Evolutionary conservation across 2,329 filamentous ascomycete genomes (phyloP).

Genomic region (Emergomyces pasteurianus): DNA sequence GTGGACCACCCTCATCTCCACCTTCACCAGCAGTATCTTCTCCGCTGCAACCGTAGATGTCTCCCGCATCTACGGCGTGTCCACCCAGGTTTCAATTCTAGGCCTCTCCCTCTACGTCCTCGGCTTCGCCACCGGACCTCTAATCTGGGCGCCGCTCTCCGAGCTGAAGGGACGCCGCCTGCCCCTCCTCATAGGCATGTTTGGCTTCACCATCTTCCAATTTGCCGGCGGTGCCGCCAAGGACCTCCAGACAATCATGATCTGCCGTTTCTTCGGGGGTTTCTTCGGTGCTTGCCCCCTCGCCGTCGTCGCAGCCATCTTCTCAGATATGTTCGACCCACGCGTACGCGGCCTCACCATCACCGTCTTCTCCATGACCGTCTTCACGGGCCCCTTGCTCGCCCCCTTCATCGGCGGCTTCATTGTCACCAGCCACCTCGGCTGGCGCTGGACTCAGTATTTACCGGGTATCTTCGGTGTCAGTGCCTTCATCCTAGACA

Average conservation of each 20-base stretch:
- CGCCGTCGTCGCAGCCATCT: conserved; percentile 43
- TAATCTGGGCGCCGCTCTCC: conserved; percentile 42
- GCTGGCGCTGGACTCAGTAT: conserved; percentile 46
- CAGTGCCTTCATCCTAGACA: conserved; percentile 33
- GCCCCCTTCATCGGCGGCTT: conserved; percentile 46
- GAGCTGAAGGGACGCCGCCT: conserved; percentile 39
- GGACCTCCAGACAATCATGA: conserved; percentile 41
- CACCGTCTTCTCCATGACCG: conserved; percentile 40
- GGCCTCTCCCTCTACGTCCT: conserved; percentile 34
- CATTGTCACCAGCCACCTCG: conserved; percentile 38
- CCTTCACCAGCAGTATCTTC: conserved; percentile 55
- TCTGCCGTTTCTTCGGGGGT: conserved; percentile 42
- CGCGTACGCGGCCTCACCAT: conserved; percentile 33
- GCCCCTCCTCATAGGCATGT: conserved; percentile 38
- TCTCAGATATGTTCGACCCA: conserved; percentile 46
- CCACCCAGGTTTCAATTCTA: conserved; percentile 27
- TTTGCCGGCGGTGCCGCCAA: conserved; percentile 39
- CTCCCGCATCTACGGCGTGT: conserved; percentile 47
- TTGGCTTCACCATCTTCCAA: conserved; percentile 41
- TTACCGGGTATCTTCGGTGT: conserved; percentile 47
- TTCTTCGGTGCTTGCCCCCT: conserved; percentile 44
- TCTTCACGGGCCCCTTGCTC: conserved; percentile 41
- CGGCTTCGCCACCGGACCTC: conserved; percentile 38
- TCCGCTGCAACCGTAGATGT: conserved; percentile 52
- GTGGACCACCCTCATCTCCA: conserved; percentile 43